Evolutionary conservation across 2,329 filamentous ascomycete species (phyloP), one percentile per base, ranked within the genome.

Genomic region (Sphaerulina musiva): DNA sequence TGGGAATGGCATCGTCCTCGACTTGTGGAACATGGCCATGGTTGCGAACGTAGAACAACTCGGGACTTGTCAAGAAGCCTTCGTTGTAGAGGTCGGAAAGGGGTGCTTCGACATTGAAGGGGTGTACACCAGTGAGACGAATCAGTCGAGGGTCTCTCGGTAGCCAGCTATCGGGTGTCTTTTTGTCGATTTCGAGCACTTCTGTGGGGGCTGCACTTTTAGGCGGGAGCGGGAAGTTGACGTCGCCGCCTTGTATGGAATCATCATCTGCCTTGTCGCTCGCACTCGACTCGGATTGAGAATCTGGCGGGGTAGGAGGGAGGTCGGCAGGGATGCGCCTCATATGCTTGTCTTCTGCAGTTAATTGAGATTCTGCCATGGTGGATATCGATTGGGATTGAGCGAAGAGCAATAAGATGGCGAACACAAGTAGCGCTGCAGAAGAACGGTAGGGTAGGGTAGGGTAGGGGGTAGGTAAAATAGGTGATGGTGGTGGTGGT

Each of bases 31-130:
- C 90, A 0, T 83, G 75, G 11, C 91, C 91, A 74, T 96, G 91
- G 65, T 95, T 96, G 36, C 91, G 78, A 7, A 96, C 91, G 69
- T 95, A 96, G 72, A 95, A 93, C 1, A 96, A 76, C 63, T 95
- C 86, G 10, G 89, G 86, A 39, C 85, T 88, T 0, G 90, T 96
- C 38, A 96, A 74, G 67, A 95, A 95, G 0, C 91, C 89, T 73
- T 83, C 77, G 54, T 92, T 80, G 70, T 84, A 95, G 1, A 95
- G 75, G 12, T 83, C 82, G 51, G 82, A 87, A 7, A 96, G 73
- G 0, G 91, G 90, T 8, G 91, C 80, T 71, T 96, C 91, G 46
- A 87, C 85, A 64, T 96, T 96, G 76, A 95, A 95, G 1, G 91
- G 91, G 70, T 95, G 91, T 5, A 88, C 80, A 23, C 91, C 91